phyloP scores from a whole-genome alignment of 2,329 filamentous ascomycete species.

The Chaetothyriales sp. region DNA sequence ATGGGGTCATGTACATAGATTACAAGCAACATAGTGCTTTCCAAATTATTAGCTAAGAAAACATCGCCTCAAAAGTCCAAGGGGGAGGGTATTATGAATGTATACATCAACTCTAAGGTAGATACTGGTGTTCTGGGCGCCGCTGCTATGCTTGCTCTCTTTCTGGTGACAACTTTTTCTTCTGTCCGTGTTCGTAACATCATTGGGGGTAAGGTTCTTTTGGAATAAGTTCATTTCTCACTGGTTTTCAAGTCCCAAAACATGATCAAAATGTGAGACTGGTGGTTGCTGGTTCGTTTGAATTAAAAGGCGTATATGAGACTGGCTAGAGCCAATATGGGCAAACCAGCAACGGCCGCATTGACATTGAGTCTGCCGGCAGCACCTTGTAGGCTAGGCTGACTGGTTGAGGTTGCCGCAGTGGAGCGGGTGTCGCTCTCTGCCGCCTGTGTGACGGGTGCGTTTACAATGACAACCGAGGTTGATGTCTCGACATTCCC shows the following conservation, averaged over 20 bases:
- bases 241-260: background rate
- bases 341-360: background rate
- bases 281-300: background rate
- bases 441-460: conserved; percentile 18
- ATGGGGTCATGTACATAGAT: background rate
- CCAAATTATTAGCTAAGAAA: background rate
- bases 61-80: background rate
- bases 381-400: conserved; percentile 28
- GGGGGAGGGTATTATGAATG: background rate
- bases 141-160: conserved; percentile 20
- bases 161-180: conserved; percentile 1
- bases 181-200: background rate
- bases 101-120: background rate
- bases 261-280: background rate
- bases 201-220: background rate
- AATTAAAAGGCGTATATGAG: background rate
- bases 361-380: conserved; percentile 19
- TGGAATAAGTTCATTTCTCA: background rate
- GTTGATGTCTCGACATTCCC: conserved; percentile 31
- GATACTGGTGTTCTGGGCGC: background rate
- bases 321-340: background rate
- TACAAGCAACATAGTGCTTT: background rate
- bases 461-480: conserved; percentile 30
- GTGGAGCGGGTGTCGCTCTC: conserved; percentile 14
- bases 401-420: conserved; percentile 14